A percentile compares a stretch with the other conserved stretches of the same genome.
These are phyloP conservation scores for Debaryomyces psychrophilus DNA, from an alignment of 1,139 yeast genomes.

Conservation along the genomic window DNA sequence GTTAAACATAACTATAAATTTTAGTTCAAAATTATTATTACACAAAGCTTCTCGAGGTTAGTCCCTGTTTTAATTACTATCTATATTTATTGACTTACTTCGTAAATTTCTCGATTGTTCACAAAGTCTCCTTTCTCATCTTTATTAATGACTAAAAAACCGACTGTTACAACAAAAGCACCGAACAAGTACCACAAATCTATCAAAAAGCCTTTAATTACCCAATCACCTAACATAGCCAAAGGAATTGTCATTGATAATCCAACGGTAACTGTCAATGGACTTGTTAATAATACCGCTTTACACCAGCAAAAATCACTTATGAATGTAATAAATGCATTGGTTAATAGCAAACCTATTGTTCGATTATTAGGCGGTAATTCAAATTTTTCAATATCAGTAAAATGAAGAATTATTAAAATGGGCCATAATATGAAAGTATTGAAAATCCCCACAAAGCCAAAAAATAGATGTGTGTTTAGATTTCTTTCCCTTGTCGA, in stretches of 20 bases:
- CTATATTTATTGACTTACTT: constrained; percentile 12
- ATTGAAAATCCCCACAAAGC: constrained; percentile 89
- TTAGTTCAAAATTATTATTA: background rate
- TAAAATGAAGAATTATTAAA: constrained; percentile 60
- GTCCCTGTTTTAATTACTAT: background rate
- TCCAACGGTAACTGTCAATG: constrained; percentile 94
- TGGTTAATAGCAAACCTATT: constrained; percentile 57
- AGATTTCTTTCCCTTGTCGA: constrained; percentile 68
- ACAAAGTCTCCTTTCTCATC: constrained; percentile 67
- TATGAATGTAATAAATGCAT: constrained; percentile 76
- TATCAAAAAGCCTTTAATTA: constrained; percentile 66
- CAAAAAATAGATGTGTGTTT: constrained; percentile 86
- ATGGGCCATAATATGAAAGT: constrained; percentile 83
- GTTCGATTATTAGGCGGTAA: constrained; percentile 62
- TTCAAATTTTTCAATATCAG: constrained; percentile 70
- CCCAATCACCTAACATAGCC: constrained; percentile 89
- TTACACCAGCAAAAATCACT: constrained; percentile 96
- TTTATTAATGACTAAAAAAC: constrained; percentile 81
- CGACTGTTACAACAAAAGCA: constrained; percentile 75
- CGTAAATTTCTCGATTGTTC: constrained; percentile 12
- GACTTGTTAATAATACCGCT: constrained; percentile 90
- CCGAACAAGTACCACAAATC: constrained; percentile 71
- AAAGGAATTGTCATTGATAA: constrained; percentile 90
- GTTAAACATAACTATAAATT: background rate
- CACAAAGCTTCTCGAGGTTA: constrained; percentile 2